Conservation (phyloP, 305 asterid species). For the Fraxinus baroniana region DNA sequence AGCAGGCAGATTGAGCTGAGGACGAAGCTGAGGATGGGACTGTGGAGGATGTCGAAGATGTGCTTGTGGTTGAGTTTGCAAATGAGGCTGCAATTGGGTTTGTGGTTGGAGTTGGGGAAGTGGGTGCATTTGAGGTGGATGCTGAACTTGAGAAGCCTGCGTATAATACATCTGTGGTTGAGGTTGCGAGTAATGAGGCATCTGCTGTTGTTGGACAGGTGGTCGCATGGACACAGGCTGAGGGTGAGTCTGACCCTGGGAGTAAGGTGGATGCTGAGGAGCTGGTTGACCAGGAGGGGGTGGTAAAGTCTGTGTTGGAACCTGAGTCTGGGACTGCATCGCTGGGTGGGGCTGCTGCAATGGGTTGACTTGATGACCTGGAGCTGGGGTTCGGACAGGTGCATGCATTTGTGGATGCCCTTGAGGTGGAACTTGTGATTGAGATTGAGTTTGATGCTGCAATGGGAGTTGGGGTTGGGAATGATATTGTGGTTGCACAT, state of each 20-base stretch:
- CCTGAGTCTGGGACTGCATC: conserved; percentile 52
- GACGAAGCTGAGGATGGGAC: conserved; percentile 41
- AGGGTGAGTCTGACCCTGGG: conserved; percentile 34
- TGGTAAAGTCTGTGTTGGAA: conserved; percentile 42
- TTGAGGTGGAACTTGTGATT: conserved; percentile 42
- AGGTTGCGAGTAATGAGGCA: conserved; percentile 53
- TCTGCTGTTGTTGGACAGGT: conserved; percentile 44
- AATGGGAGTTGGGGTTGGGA: conserved; percentile 28
- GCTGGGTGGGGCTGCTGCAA: conserved; percentile 53
- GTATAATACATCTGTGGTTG: conserved; percentile 41
- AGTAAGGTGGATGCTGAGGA: conserved; percentile 42
- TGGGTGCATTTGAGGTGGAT: conserved; percentile 41
- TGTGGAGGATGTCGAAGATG: conserved; percentile 41
- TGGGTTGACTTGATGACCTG: conserved; percentile 47
- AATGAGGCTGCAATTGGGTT: conserved; percentile 38
- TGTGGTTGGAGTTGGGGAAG: not conserved
- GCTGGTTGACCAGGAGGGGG: conserved; percentile 50
- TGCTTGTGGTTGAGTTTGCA: conserved; percentile 48
- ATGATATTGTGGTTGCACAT: conserved; percentile 38
- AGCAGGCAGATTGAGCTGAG: conserved; percentile 51
- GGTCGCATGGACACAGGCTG: conserved; percentile 32
- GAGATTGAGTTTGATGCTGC: conserved; percentile 40
- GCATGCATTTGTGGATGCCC: conserved; percentile 40
- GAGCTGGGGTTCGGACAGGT: conserved; percentile 41
- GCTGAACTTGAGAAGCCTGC: conserved; percentile 37